A percentile compares a stretch with the other conserved stretches of the same genome.
phyloP scores from a whole-genome alignment of 768 basidiomycete genomes.

The Porpolomopsis calyptriformis region DNA sequence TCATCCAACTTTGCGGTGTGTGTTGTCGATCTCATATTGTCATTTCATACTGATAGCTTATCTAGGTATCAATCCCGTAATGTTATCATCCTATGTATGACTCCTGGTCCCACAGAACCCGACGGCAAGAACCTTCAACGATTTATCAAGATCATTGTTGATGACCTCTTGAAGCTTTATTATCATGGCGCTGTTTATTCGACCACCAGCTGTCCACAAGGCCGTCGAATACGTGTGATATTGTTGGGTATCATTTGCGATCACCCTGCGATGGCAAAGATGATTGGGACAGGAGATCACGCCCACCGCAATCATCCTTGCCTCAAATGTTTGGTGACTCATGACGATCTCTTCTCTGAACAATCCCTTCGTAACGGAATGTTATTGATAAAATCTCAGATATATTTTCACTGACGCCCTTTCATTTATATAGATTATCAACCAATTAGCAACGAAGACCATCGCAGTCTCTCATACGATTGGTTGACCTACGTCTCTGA shows the following conservation, averaged over 20 bases:
- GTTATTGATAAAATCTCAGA: background rate
- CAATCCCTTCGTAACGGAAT: conserved; percentile 11
- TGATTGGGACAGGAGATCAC: conserved; percentile 19
- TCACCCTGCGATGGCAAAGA: conserved; percentile 20
- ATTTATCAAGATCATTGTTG: conserved; percentile 16
- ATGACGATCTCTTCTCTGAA: conserved; percentile 10
- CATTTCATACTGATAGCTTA: background rate
- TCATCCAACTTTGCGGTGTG: conserved; percentile 6
- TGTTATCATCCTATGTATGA: conserved; percentile 13
- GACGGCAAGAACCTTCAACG: conserved; percentile 18
- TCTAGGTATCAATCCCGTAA: conserved; percentile 16
- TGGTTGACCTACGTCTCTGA: background rate
- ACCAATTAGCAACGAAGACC: conserved; percentile 5
- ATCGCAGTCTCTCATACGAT: conserved; percentile 10
- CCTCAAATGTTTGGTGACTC: conserved; percentile 15
- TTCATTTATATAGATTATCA: background rate
- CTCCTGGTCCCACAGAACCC: conserved; percentile 21
- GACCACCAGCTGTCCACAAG: conserved; percentile 13
- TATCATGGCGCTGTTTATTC: conserved; percentile 14
- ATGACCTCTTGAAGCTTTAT: conserved; percentile 20
- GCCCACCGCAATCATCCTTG: conserved; percentile 17
- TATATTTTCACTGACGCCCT: background rate
- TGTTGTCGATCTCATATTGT: background rate
- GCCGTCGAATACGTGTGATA: conserved; percentile 16
- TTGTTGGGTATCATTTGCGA: conserved; percentile 20